phyloP scores from a whole-genome alignment of 164 flowering plant species.

The Stephania japonica region DNA sequence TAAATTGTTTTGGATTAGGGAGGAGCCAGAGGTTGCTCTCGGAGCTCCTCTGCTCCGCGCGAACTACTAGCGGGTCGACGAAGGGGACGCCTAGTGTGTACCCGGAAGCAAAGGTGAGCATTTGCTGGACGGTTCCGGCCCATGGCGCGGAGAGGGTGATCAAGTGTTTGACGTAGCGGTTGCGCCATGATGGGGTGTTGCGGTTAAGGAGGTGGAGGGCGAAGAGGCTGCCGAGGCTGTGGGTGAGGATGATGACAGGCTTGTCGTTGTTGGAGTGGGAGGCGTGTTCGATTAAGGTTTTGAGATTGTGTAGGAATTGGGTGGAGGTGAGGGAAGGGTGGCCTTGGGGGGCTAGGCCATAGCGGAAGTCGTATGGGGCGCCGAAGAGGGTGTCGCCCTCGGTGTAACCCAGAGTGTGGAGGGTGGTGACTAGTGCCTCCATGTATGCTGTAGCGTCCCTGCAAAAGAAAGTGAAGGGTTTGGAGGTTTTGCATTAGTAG shows the following conservation, averaged over 20 bases:
- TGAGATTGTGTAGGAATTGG: conserved; percentile 55
- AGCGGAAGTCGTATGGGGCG: conserved; percentile 91
- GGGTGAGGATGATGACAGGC: conserved; percentile 69
- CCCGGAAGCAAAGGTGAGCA: conserved; percentile 89
- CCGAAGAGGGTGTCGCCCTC: conserved; percentile 69
- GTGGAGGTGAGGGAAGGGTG: conserved; percentile 61
- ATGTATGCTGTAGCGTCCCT: conserved; percentile 70
- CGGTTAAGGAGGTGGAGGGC: conserved; percentile 74
- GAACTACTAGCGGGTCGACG: conserved; percentile 63
- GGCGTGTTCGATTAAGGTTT: conserved; percentile 55
- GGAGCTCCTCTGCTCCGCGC: conserved; percentile 76
- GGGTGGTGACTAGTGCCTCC: conserved; percentile 59
- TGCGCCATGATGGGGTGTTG: conserved; percentile 51
- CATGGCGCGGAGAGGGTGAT: conserved; percentile 75
- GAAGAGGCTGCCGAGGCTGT: conserved; percentile 85
- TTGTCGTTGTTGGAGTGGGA: conserved; percentile 55
- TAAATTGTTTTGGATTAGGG: conserved; percentile 54
- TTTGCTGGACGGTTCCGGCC: conserved; percentile 76
- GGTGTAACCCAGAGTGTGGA: conserved; percentile 52
- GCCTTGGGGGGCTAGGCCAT: conserved; percentile 65
- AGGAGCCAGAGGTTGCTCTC: conserved; percentile 94
- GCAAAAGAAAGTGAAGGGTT: conserved; percentile 3
- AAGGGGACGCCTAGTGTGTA: conserved; percentile 71
- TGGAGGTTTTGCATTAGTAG: no score
- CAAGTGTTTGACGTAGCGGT: conserved; percentile 59